These are phyloP conservation scores for Gyromitra esculenta DNA, from an alignment of 2,329 filamentous ascomycete genomes.

Conservation along the genomic window DNA sequence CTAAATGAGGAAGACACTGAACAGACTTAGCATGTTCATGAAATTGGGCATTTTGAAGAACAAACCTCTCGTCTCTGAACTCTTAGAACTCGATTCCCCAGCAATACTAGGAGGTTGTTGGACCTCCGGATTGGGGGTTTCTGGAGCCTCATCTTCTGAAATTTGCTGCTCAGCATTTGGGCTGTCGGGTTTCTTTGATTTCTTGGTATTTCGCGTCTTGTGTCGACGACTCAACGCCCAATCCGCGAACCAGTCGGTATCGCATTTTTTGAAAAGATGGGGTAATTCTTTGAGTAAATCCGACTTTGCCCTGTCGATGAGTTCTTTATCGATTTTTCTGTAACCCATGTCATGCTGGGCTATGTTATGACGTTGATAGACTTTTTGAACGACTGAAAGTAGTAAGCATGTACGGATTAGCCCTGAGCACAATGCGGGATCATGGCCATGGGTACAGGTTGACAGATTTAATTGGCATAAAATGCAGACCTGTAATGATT, in stretches of 20 bases:
- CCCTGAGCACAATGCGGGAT: background rate
- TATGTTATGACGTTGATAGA: conserved; percentile 49
- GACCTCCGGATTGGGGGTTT: conserved; percentile 17
- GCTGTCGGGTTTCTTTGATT: conserved; percentile 34
- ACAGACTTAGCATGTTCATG: conserved; percentile 40
- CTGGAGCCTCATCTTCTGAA: conserved; percentile 35
- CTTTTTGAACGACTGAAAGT: conserved; percentile 42
- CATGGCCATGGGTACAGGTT: background rate
- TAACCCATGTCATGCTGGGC: conserved; percentile 49
- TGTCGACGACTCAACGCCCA: conserved; percentile 45
- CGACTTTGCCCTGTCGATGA: conserved; percentile 46
- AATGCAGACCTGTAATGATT: conserved; percentile 44
- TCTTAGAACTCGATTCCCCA: conserved; percentile 36
- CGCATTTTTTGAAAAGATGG: conserved; percentile 46
- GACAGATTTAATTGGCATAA: conserved; percentile 11
- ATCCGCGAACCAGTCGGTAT: conserved; percentile 49
- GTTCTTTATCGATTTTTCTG: conserved; percentile 49
- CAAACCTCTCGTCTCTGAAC: conserved; percentile 42
- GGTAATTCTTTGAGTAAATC: conserved; percentile 46
- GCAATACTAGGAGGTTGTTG: conserved; percentile 26
- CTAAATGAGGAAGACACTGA: conserved; percentile 38
- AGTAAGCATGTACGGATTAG: conserved; percentile 9
- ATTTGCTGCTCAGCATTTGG: conserved; percentile 34
- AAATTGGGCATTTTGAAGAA: conserved; percentile 20
- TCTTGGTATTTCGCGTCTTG: conserved; percentile 48